Base-by-base conservation (phyloP, 2,329 filamentous ascomycete genomes). In the Ophiostoma ips region DNA sequence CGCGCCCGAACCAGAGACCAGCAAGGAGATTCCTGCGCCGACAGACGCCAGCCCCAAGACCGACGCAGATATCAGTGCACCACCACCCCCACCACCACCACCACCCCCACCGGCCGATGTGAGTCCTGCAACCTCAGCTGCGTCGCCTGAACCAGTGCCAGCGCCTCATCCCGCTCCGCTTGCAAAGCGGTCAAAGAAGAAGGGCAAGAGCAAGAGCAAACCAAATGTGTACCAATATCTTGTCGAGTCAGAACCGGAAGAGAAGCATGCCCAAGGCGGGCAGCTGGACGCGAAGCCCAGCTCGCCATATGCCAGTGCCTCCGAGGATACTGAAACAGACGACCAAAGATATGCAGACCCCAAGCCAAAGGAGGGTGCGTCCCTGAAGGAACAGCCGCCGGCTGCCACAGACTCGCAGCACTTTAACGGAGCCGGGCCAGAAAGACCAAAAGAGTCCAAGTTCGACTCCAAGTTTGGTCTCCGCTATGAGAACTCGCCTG, bases 141-240 rank as follows among this genome's bases (percentile, higher is more conserved):
- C 40, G 16, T 24, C 24, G 9, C 9, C 24, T 6, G 24, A 24
- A 5, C 37, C 47, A 33, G 18, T 28, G 3, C 34, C 44, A 0
- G 31, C 46, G 5, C 30, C 41, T 13, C 18, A 45, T 16, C 28
- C 30, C 5, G 30, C 43, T n/a, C 13, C 28, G 36, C 46, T n/a
- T 28, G 37, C 10, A 48, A 48, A 34, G 40, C 38, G 24, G 19
- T 35, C 31, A 3, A 52, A 52, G 10, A 52, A 49, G 18, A 34
- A 47, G 21, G 43, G 30, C 19, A 52, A 50, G 11, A 36, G 41
- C 16, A 52, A 52, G 15, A 45, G 21, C 45, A 48, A 44, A 12
- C 40, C 40, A 13, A 18, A 34, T 5, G 43, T n/a, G 34, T 30
- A 18, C 31, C 19, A 35, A 16, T 18, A n/a, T n/a, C 43, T 45